Evolutionary conservation across 2,329 filamentous ascomycete genomes (phyloP), one percentile per base, ranked within the genome.

Genomic region (Xylaria polymorpha): DNA sequence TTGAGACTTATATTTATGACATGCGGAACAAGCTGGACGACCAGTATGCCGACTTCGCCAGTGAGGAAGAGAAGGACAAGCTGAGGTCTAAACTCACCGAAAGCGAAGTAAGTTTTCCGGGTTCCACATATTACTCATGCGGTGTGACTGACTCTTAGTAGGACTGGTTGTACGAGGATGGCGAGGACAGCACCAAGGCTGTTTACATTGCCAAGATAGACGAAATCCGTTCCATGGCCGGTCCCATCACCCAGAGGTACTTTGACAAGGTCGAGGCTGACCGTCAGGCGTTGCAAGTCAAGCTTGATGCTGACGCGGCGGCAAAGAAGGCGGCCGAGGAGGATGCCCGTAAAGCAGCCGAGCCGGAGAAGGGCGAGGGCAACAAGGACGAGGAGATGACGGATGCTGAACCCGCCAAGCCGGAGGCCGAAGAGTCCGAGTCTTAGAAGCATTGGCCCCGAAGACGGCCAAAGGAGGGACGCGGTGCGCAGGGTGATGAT

Each of bases 101-200:
- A 67, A 90, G 87, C 74, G 94, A 98, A 92, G 95, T 98, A 88
- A 85, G 92, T 80, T 61, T 59, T 39, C 3, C 7, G 41, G n/a
- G 7, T 53, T 37, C 8, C 22, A 14, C 3, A 7, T 51, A 29
- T n/a, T 51, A 20, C 50, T 32, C 14, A 37, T 67, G 56, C 25
- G 3, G 37, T 48, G 37, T 57, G 55, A 50, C 75, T 79, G 71
- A 81, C 73, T 9, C 3, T 22, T 72, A 25, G n/a, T 32, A 98
- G 95, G 94, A 99, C 80, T 99, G 96, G 96, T 87, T 99, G 70
- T 98, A 98, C 82, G 95, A 98, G 64, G 96, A 98, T 65, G 96
- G 96, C 69, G 94, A 98, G 72, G 96, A 99, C 81, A 90, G 94
- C 74, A 92, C 92, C 78, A 98, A 98, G 87, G 94, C 92, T 64